Evolutionary conservation across 2,329 filamentous ascomycete genomes (phyloP).

Genomic region (Venturia effusa): DNA sequence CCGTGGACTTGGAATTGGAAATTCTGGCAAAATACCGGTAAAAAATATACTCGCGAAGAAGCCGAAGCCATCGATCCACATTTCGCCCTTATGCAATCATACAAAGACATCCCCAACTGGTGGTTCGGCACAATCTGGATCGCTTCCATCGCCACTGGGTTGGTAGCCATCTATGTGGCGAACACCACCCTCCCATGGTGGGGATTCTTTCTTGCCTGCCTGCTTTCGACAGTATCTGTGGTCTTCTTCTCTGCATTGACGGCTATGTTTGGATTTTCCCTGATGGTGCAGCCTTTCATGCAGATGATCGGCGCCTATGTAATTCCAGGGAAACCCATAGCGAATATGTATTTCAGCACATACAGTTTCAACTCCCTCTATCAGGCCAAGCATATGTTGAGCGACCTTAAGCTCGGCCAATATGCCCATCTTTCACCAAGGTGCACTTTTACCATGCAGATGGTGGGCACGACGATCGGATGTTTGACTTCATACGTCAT

Average conservation of each 20-base stretch:
- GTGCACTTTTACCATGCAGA: slow-evolving; percentile 33
- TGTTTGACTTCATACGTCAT: slow-evolving; percentile 33
- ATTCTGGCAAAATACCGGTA: slow-evolving; percentile 6
- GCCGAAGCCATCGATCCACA: slow-evolving; percentile 19
- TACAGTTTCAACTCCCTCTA: slow-evolving; percentile 25
- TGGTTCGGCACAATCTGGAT: slow-evolving; percentile 21
- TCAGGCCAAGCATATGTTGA: slow-evolving; percentile 15
- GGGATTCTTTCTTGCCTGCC: slow-evolving; percentile 20
- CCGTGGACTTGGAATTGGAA: slow-evolving; percentile 11
- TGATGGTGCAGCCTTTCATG: slow-evolving; percentile 17
- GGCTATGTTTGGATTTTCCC: slow-evolving; percentile 16
- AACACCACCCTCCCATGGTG: slow-evolving; percentile 23
- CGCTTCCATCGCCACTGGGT: slow-evolving; percentile 16
- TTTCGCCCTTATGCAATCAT: slow-evolving; percentile 23
- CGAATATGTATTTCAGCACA: slow-evolving; percentile 35
- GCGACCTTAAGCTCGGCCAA: slow-evolving; percentile 29
- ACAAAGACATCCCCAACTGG: slow-evolving; percentile 22
- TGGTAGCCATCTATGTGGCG: slow-evolving; percentile 19
- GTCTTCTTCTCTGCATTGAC: slow-evolving; percentile 19
- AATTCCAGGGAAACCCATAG: slow-evolving; percentile 26
- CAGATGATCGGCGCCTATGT: slow-evolving; percentile 15
- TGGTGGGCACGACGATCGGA: slow-evolving; percentile 27
- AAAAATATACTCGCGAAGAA: slow-evolving; percentile 1
- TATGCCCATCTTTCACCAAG: slow-evolving; percentile 30
- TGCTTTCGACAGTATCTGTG: slow-evolving; percentile 16